A percentile compares a stretch with the other conserved stretches of the same genome.
Conservation (phyloP, 176 grass and related monocot genomes). For the Avena sativa region DNA sequence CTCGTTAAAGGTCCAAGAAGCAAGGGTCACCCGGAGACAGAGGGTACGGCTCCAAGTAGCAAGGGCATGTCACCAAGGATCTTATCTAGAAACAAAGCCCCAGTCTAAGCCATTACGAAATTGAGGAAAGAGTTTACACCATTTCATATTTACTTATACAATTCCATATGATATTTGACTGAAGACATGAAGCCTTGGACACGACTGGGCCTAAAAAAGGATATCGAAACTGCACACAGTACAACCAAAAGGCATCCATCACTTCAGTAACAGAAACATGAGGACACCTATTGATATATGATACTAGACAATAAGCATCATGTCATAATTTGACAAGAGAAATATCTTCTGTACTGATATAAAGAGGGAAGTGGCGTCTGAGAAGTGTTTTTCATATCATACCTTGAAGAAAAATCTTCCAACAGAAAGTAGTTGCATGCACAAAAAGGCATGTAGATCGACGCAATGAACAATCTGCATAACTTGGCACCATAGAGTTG, state of each 20-base stretch:
- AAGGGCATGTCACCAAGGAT: neutral
- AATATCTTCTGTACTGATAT: conserved; percentile 12
- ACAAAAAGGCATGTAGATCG: conserved; percentile 20
- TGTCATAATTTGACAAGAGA: neutral
- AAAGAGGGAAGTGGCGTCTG: neutral
- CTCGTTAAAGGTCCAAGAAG: neutral
- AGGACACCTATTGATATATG: neutral
- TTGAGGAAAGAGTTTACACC: neutral
- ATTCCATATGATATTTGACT: conserved; percentile 27
- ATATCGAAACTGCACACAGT: conserved; percentile 6
- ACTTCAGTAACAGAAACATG: conserved; percentile 8
- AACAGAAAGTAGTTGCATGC: conserved; percentile 18
- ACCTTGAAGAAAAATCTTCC: conserved; percentile 35
- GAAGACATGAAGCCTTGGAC: neutral
- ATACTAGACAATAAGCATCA: neutral
- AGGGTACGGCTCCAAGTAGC: neutral
- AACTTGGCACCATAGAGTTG: conserved; percentile 26
- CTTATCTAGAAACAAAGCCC: neutral
- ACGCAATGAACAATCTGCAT: conserved; percentile 24
- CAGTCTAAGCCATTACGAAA: neutral
- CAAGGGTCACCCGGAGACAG: neutral
- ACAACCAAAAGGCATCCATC: neutral
- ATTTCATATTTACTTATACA: conserved; percentile 17
- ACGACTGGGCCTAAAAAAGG: neutral
- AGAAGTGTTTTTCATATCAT: conserved; percentile 28